phyloP scores from a whole-genome alignment of 768 basidiomycete species.

The Naganishia vishniacii region DNA sequence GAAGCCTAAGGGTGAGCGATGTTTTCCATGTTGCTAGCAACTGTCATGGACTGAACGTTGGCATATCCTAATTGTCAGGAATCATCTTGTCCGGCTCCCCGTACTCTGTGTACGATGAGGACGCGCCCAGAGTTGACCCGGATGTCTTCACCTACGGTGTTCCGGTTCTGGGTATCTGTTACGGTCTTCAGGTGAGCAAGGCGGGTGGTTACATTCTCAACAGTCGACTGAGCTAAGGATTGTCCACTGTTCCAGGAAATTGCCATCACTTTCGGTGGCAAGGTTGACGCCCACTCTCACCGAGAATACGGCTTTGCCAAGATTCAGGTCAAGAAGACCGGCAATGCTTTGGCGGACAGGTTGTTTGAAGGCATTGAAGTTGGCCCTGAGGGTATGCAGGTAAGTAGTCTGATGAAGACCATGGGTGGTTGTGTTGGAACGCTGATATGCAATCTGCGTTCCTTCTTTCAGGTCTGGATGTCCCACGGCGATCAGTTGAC shows the following conservation, averaged over 20 bases:
- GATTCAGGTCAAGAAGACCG: constrained; percentile 65
- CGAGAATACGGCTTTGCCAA: constrained; percentile 93
- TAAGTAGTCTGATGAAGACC: constrained; percentile 42
- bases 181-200: constrained; percentile 77
- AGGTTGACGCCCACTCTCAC: constrained; percentile 78
- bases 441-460: not conserved
- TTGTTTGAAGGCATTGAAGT: constrained; percentile 72
- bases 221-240: not conserved
- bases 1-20: constrained; percentile 76
- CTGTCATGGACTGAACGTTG: not conserved
- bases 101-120: constrained; percentile 91
- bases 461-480: constrained; percentile 83
- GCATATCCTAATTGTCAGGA: constrained; percentile 54
- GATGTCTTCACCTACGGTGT: constrained; percentile 74
- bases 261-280: constrained; percentile 77
- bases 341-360: constrained; percentile 58
- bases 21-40: too few relatives aligned
- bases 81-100: constrained; percentile 97
- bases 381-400: constrained; percentile 68
- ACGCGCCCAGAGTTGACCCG: constrained; percentile 89
- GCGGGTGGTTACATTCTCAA: not conserved
- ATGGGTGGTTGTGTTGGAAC: too few relatives aligned
- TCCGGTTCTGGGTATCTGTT: constrained; percentile 93
- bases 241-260: constrained; percentile 65
- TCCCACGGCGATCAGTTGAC: constrained; percentile 94